These are phyloP conservation scores for Earliella scabrosa DNA, from an alignment of 1,284 basidiomycete species.

Conservation along the genomic window DNA sequence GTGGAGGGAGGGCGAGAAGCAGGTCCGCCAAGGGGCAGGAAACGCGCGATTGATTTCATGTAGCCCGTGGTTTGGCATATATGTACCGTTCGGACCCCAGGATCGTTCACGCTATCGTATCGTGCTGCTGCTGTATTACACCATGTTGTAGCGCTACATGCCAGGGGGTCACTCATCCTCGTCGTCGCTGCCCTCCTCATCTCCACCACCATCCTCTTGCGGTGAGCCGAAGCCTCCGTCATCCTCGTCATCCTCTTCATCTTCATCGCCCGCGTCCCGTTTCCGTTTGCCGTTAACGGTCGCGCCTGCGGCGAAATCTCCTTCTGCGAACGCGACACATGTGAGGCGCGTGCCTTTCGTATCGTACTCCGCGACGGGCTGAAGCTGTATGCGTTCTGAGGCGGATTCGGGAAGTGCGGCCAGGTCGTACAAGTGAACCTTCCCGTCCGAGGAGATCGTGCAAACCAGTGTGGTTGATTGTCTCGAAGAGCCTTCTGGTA, in stretches of 20 bases:
- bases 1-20: slow-evolving; percentile 11
- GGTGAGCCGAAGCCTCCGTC: slow-evolving; percentile 5
- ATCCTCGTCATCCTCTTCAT: slow-evolving; percentile 14
- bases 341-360: slow-evolving; percentile 86
- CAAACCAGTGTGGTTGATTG: slow-evolving; percentile 65
- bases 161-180: slow-evolving; percentile 6
- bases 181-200: slow-evolving; percentile 18
- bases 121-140: not conserved
- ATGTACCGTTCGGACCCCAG: too few relatives aligned
- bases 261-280: slow-evolving; percentile 34
- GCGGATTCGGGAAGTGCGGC: slow-evolving; percentile 40
- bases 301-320: slow-evolving; percentile 38
- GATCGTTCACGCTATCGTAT: not conserved
- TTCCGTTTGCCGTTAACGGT: slow-evolving; percentile 42
- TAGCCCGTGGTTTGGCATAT: slow-evolving; percentile 30
- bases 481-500: slow-evolving; percentile 43
- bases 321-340: slow-evolving; percentile 75
- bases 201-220: slow-evolving; percentile 5
- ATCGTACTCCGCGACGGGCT: slow-evolving; percentile 73
- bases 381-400: slow-evolving; percentile 43
- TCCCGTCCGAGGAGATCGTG: slow-evolving; percentile 85
- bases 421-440: slow-evolving; percentile 81
- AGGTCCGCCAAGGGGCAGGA: slow-evolving; percentile 48
- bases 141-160: too few relatives aligned
- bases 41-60: slow-evolving; percentile 72